Percentiles rank a stretch among this genome's conserved stretches.
Conservation (phyloP, 495 filamentous ascomycete genomes). For the Terfezia claveryi region DNA sequence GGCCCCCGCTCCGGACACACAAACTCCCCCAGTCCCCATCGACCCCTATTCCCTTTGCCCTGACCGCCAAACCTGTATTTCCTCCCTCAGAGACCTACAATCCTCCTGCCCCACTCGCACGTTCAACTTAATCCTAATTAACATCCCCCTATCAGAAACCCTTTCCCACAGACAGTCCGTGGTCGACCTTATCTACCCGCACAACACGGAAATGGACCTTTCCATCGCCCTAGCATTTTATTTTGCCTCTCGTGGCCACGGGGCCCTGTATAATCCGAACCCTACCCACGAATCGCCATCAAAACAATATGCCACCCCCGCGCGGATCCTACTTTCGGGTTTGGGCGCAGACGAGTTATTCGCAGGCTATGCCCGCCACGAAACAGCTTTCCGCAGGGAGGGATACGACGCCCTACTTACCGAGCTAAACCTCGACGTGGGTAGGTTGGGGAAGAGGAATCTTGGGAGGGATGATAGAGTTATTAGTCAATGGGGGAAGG, state of each 20-base stretch:
- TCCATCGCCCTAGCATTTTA: conserved; percentile 89
- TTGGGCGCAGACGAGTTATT: conserved; percentile 94
- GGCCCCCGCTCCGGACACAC: conserved; percentile 9
- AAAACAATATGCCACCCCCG: conserved; percentile 38
- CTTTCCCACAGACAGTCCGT: conserved; percentile 44
- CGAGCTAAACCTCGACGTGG: conserved; percentile 71
- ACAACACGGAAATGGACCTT: conserved; percentile 96
- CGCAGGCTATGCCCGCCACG: conserved; percentile 74
- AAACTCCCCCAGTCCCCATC: conserved; percentile 14
- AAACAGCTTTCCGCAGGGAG: conserved; percentile 42
- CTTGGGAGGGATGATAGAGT: conserved; percentile 84
- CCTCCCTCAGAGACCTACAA: conserved; percentile 50
- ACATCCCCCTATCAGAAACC: conserved; percentile 62
- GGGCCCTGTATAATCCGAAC: conserved; percentile 21
- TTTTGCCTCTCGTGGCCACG: conserved; percentile 68
- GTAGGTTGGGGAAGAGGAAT: conserved; percentile 74
- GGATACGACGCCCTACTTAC: conserved; percentile 44
- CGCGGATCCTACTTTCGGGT: conserved; percentile 72
- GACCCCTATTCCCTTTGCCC: conserved; percentile 60
- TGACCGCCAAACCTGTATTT: conserved; percentile 66
- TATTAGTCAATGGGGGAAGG: conserved; percentile 72
- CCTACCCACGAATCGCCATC: conserved; percentile 7
- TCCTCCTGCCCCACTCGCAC: conserved; percentile 43
- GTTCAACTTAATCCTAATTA: conserved; percentile 66
- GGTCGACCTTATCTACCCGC: conserved; percentile 61